These are phyloP conservation scores for Pythium volutum DNA, from an alignment of 352 stramenopile species.

Conservation along the genomic window DNA sequence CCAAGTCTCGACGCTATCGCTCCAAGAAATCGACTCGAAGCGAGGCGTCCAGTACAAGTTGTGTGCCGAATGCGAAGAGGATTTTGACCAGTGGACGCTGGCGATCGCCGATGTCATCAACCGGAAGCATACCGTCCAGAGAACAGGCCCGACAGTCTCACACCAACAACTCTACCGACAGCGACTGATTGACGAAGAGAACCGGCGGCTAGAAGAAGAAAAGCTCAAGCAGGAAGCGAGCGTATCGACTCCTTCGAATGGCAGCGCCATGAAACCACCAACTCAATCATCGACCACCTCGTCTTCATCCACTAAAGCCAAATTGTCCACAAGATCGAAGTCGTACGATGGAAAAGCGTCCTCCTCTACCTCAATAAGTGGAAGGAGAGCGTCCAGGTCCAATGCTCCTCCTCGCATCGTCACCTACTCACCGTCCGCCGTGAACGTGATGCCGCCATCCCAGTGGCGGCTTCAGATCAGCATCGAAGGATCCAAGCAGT, in stretches of 20 bases:
- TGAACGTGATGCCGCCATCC: background rate
- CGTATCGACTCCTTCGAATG: background rate
- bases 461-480: constrained; percentile 53
- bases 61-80: constrained; percentile 66
- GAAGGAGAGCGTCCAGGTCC: constrained; percentile 15
- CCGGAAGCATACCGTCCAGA: constrained; percentile 49
- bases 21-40: constrained; percentile 80
- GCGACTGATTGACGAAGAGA: constrained; percentile 52
- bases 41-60: constrained; percentile 84
- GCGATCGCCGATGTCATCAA: constrained; percentile 78
- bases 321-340: background rate
- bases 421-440: constrained; percentile 11
- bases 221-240: background rate
- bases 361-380: background rate
- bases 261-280: background rate
- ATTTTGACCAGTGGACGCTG: constrained; percentile 79
- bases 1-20: constrained; percentile 70
- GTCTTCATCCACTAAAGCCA: no score
- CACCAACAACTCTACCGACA: constrained; percentile 82
- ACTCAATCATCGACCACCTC: background rate
- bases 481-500: constrained; percentile 66
- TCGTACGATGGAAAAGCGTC: background rate
- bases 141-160: constrained; percentile 37
- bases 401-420: constrained; percentile 21
- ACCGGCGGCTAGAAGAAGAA: constrained; percentile 21